Percentiles rank a stretch among this genome's conserved stretches.
phyloP scores from a whole-genome alignment of 805 yeast species.

The Myxozyma sirexii region DNA sequence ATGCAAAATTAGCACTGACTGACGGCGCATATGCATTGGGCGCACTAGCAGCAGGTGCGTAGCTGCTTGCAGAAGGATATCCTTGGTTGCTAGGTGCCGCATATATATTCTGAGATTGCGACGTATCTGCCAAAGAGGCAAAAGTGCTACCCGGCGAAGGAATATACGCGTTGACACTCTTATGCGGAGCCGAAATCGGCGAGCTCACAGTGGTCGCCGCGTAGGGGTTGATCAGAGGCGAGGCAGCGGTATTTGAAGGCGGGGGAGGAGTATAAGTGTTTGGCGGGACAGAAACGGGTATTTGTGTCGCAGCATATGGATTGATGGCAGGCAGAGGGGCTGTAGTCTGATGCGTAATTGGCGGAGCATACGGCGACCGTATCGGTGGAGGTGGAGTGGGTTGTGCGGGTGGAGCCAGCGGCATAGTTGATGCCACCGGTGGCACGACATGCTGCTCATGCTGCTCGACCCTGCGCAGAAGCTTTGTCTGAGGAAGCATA shows the following conservation, averaged over 20 bases:
- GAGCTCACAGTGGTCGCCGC: constrained; percentile 2
- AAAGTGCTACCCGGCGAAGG: not conserved
- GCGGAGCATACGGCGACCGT: no score
- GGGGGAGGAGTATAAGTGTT: no score
- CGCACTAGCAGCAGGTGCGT: constrained; percentile 11
- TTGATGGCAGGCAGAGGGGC: not conserved
- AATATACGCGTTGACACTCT: constrained; percentile 5
- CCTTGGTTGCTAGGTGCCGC: not conserved
- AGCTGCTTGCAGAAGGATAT: not conserved
- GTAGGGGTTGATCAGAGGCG: not conserved
- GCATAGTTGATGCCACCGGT: not conserved
- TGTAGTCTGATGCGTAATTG: not conserved
- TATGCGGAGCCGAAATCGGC: not conserved
- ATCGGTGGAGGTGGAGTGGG: not conserved
- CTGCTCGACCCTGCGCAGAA: constrained; percentile 16
- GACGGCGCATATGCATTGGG: constrained; percentile 9
- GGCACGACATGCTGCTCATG: constrained; percentile 12
- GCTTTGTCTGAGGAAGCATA: constrained; percentile 10
- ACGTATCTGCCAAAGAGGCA: not conserved
- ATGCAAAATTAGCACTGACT: not conserved
- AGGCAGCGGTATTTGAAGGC: not conserved
- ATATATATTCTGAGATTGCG: not conserved
- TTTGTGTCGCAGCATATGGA: constrained; percentile 10
- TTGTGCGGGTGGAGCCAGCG: not conserved
- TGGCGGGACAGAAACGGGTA: not conserved